phyloP scores from a whole-genome alignment of 2,329 filamentous ascomycete genomes.

The Apiospora marii region DNA sequence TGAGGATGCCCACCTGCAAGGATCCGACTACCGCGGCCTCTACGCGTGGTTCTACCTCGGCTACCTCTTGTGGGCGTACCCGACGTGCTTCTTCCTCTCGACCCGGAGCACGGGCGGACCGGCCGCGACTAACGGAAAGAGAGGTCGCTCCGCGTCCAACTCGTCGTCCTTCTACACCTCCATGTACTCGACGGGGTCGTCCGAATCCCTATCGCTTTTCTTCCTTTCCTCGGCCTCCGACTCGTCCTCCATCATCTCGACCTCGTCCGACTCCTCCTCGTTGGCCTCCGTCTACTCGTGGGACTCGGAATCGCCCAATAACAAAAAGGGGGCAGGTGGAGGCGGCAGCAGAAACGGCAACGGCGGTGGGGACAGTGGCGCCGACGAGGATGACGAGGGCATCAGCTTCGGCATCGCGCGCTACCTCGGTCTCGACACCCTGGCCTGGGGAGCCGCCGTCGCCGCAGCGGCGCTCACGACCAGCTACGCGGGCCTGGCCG shows the following conservation, averaged over 20 bases:
- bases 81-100: conserved; percentile 57
- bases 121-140: not conserved
- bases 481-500: conserved; percentile 57
- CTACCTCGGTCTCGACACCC: conserved; percentile 54
- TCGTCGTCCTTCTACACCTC: conserved; percentile 10
- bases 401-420: conserved; percentile 54
- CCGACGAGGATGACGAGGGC: not conserved
- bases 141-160: not conserved
- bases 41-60: conserved; percentile 56
- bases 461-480: conserved; percentile 53
- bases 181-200: not conserved
- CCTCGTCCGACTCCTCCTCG: conserved; percentile 10
- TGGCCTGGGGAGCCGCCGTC: conserved; percentile 60
- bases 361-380: not conserved
- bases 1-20: conserved; percentile 53
- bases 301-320: not conserved
- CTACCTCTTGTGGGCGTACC: conserved; percentile 59
- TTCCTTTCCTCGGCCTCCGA: conserved; percentile 8
- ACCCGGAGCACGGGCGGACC: not conserved
- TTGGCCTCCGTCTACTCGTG: not conserved
- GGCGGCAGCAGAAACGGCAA: not conserved
- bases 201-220: conserved; percentile 4
- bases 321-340: not conserved
- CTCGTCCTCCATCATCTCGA: conserved; percentile 11
- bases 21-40: conserved; percentile 55